Evolutionary conservation across 371 early-diverging fungal species (phyloP).

Genomic region (Mucor mucedo): DNA sequence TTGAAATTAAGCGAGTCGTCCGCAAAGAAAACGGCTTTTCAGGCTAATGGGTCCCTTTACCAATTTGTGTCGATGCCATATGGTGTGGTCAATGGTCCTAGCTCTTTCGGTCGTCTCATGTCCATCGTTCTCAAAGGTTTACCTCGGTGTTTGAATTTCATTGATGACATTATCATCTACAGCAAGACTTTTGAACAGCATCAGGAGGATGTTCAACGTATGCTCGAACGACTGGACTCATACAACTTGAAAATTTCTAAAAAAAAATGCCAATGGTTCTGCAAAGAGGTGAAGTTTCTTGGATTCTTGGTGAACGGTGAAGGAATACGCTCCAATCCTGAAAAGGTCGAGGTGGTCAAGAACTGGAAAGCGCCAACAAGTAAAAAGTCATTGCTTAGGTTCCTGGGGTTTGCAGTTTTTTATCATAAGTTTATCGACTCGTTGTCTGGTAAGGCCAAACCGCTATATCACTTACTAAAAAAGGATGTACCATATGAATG

Average conservation of each 20-base stretch:
- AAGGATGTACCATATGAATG: conserved; percentile 6
- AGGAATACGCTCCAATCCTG: conserved; percentile 35
- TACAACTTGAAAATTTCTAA: conserved; percentile 35
- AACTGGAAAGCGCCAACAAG: conserved; percentile 38
- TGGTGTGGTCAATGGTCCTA: conserved; percentile 53
- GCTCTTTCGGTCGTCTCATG: conserved; percentile 48
- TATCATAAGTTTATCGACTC: conserved; percentile 33
- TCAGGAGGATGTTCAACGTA: conserved; percentile 26
- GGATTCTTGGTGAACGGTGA: conserved; percentile 41
- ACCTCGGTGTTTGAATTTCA: conserved; percentile 57
- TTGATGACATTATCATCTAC: no score
- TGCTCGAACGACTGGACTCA: conserved; percentile 37
- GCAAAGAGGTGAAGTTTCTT: conserved; percentile 38
- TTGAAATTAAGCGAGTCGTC: conserved; percentile 23
- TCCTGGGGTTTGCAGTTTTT: conserved; percentile 31
- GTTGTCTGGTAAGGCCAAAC: conserved; percentile 15
- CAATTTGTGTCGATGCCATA: conserved; percentile 54
- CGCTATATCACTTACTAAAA: conserved; percentile 14
- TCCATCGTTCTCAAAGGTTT: conserved; percentile 24
- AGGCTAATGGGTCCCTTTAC: conserved; percentile 33
- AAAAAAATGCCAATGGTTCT: conserved; percentile 54
- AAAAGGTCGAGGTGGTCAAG: conserved; percentile 31
- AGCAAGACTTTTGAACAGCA: conserved; percentile 48
- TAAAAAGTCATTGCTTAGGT: conserved; percentile 25
- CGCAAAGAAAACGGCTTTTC: conserved; percentile 38